Percentiles rank a stretch among this genome's conserved stretches.
phyloP scores from a whole-genome alignment of 257 asterid genomes.

The Ehretia macrophylla region DNA sequence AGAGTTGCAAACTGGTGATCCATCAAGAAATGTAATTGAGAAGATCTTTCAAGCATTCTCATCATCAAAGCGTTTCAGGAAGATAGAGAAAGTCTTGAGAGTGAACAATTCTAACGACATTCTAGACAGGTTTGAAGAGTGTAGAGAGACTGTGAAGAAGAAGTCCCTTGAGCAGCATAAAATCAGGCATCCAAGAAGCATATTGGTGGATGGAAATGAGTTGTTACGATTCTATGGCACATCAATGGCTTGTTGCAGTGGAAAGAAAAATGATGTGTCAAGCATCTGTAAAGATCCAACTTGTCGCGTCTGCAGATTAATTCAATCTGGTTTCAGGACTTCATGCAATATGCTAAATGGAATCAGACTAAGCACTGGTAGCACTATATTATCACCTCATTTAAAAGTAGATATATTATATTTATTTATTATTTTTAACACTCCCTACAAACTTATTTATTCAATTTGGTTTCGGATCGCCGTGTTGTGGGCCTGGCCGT shows the following conservation, averaged over 20 bases:
- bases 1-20: conserved; percentile 28
- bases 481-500: too few species aligned
- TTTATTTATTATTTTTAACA: too few species aligned
- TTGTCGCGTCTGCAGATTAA: conserved; percentile 26
- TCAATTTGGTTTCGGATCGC: too few species aligned
- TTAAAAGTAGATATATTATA: too few species aligned
- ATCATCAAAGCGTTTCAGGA: conserved; percentile 10
- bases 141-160: conserved; percentile 24
- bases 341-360: conserved; percentile 23
- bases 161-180: conserved; percentile 11
- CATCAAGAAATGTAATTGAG: conserved; percentile 29
- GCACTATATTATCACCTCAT: too few species aligned
- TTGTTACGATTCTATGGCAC: conserved; percentile 31
- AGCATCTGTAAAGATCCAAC: conserved; percentile 12
- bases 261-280: not conserved
- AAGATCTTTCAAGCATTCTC: conserved; percentile 23
- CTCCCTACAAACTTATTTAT: too few species aligned
- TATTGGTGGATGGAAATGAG: conserved; percentile 26
- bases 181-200: conserved; percentile 20
- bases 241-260: conserved; percentile 26
- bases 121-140: conserved; percentile 22
- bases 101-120: conserved; percentile 22
- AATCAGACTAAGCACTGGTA: conserved; percentile 17
- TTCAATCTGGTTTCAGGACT: conserved; percentile 25
- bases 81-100: conserved; percentile 20